Evolutionary conservation across 2,329 filamentous ascomycete species (phyloP), one percentile per base, ranked within the genome.

Genomic region (Didymella lethalis): DNA sequence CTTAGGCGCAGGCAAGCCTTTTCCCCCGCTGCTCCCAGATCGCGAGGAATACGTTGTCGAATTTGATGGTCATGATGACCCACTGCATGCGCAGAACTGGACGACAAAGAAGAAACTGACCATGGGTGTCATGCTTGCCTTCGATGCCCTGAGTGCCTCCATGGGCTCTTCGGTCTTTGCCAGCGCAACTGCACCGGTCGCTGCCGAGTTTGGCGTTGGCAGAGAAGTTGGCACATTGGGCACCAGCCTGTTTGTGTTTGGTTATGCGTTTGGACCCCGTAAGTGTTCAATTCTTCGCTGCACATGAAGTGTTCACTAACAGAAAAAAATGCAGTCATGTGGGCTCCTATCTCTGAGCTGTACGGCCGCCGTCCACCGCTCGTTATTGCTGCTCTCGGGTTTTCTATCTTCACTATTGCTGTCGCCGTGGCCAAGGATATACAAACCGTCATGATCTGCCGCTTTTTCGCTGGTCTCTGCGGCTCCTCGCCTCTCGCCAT

Each of bases 81-180:
- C 92, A 2, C 73, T 93, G 62, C 92, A 97, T 76, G 89, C 92
- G 0, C 91, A 95, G 79, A 97, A 97, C 75, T 97, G 93, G 93
- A 84, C 90, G 0, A 75, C 90, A 61, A 86, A 81, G 70, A 93
- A 91, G 81, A 97, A 96, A 87, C 49, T 92, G 40, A 68, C 84
- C 7, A 90, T 89, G 1, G 86, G 87, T 20, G 82, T 83, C 40
- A 88, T 93, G 66, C 80, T 93, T 41, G 90, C 88, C 25, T 93
- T 88, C 70, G 90, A 89, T 44, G 91, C 90, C 14, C 80, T 93
- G 67, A 85, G 86, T 18, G 82, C 89, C 0, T 85, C 90, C 5
- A 93, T 93, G 74, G 86, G 88, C 0, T 77, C 73, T 43, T 77
- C 75, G 54, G 79, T 82, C 32, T 82, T 80, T 62, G 77, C 77